These are phyloP conservation scores for Adansonia gregorii DNA, from an alignment of 441 rosid genomes.

Conservation along the genomic window DNA sequence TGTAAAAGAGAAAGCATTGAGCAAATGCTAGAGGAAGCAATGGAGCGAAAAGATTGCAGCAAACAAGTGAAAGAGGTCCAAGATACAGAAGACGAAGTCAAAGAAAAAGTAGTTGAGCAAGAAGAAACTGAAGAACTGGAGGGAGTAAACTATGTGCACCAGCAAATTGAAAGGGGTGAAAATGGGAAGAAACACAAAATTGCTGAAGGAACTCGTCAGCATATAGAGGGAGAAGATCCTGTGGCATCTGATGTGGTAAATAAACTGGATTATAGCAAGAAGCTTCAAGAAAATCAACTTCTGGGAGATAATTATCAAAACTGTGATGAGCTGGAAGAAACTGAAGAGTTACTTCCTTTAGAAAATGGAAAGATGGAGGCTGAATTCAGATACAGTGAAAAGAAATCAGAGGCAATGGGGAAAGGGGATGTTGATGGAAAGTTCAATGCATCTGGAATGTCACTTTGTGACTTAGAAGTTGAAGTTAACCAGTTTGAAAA, in stretches of 20 bases:
- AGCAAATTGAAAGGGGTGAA: constrained; percentile 27
- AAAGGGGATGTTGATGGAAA: constrained; percentile 26
- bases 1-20: constrained; percentile 46
- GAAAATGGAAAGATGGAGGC: constrained; percentile 33
- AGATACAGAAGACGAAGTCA: constrained; percentile 36
- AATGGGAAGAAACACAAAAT: constrained; percentile 28
- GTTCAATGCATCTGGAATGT: constrained; percentile 30
- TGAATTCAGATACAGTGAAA: constrained; percentile 34
- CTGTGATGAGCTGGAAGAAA: constrained; percentile 32
- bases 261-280: constrained; percentile 31
- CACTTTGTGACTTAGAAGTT: constrained; percentile 30
- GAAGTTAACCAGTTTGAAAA: constrained; percentile 24
- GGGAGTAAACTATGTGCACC: constrained; percentile 35
- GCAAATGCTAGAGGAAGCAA: constrained; percentile 27
- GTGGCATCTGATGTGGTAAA: constrained; percentile 24
- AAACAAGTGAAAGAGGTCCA: constrained; percentile 27
- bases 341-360: constrained; percentile 36
- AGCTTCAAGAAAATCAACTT: constrained; percentile 28
- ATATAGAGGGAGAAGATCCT: constrained; percentile 32
- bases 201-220: constrained; percentile 34
- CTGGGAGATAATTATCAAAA: constrained; percentile 36
- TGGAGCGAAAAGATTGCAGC: constrained; percentile 22
- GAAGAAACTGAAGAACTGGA: constrained; percentile 38
- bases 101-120: constrained; percentile 30
- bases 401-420: constrained; percentile 36